These are phyloP conservation scores for Aspergillus biplanus DNA, from an alignment of 495 filamentous ascomycete species.

Conservation along the genomic window DNA sequence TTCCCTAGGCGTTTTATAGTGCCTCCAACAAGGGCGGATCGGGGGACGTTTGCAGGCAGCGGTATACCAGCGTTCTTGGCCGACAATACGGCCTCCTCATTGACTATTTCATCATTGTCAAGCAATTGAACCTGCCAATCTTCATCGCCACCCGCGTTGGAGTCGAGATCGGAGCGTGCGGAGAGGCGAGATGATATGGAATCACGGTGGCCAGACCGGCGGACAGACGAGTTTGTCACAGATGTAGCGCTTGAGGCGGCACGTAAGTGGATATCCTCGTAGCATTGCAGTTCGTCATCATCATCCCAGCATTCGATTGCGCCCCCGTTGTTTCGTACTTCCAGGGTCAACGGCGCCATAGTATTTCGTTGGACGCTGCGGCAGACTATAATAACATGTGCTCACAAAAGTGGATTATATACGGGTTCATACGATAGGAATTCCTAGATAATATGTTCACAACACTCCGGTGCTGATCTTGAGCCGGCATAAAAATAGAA, in stretches of 20 bases:
- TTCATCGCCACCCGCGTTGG: constrained; percentile 71
- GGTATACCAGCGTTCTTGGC: constrained; percentile 90
- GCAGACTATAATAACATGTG: constrained; percentile 3
- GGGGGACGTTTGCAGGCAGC: constrained; percentile 85
- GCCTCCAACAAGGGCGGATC: constrained; percentile 90
- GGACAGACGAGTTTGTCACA: constrained; percentile 51
- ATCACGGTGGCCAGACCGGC: constrained; percentile 63
- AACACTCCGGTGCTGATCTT: constrained; percentile 30
- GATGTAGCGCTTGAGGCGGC: constrained; percentile 64
- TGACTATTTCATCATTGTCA: constrained; percentile 78
- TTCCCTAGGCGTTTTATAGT: constrained; percentile 91
- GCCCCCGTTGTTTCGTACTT: constrained; percentile 58
- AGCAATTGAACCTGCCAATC: constrained; percentile 82
- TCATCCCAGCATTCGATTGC: constrained; percentile 88
- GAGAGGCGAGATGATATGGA: constrained; percentile 79
- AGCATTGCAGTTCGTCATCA: constrained; percentile 76
- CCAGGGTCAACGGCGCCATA: constrained; percentile 64
- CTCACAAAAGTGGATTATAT: constrained; percentile 10
- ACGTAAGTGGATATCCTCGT: constrained; percentile 70
- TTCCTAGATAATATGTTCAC: constrained; percentile 28
- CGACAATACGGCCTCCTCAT: constrained; percentile 80
- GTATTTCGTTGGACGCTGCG: constrained; percentile 1
- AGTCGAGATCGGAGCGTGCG: constrained; percentile 78
- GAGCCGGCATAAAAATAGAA: constrained; percentile 24
- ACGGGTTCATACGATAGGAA: not conserved